Conservation (phyloP, 345 rosid genomes). For the Mangifera indica region DNA sequence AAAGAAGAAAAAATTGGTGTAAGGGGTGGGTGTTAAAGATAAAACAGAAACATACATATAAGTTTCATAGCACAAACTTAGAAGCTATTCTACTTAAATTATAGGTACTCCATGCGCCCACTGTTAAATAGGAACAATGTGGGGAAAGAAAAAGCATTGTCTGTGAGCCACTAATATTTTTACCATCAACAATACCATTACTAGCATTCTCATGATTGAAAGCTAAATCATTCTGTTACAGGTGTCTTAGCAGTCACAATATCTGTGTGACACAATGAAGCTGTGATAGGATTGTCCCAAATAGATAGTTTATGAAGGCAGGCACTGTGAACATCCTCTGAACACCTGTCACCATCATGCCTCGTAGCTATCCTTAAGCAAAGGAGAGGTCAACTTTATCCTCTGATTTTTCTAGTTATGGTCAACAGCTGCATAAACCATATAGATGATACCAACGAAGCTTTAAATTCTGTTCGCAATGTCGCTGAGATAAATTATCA, state of each 20-base stretch:
- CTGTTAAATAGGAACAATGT: neutral
- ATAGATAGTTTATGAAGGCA: neutral
- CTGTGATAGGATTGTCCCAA: conserved; percentile 18
- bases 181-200: conserved; percentile 24
- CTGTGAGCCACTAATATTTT: neutral
- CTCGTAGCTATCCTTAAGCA: neutral
- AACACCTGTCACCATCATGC: conserved; percentile 17
- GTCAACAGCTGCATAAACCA: neutral
- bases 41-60: neutral
- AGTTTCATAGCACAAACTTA: neutral
- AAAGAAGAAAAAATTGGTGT: neutral
- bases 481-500: neutral
- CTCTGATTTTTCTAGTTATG: neutral
- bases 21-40: neutral
- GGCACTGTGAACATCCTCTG: conserved; percentile 1
- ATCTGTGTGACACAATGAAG: conserved; percentile 29
- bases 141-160: neutral
- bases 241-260: conserved; percentile 26
- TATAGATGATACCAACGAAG: neutral
- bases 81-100: neutral
- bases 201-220: conserved; percentile 26
- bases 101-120: neutral
- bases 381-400: neutral
- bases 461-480: neutral
- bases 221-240: conserved; percentile 25